Conservation (phyloP, 2,329 filamentous ascomycete species). For the Simplicillium sp. region DNA sequence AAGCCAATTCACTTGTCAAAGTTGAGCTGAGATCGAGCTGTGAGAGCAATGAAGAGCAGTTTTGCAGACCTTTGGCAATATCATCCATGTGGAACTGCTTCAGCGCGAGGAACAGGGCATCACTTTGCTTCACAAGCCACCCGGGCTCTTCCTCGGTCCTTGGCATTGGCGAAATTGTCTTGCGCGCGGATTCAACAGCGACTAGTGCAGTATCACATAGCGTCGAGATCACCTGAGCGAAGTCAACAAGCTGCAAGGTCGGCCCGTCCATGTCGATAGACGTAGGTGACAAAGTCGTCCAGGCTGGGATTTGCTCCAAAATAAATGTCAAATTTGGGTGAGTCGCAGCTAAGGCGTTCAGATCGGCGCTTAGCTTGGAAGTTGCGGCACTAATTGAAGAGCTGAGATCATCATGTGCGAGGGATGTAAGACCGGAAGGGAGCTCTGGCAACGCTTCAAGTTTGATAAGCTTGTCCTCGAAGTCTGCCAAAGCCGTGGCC, state of each 20-base stretch:
- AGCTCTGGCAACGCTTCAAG: conserved; percentile 35
- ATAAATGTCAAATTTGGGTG: conserved; percentile 55
- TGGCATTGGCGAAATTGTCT: conserved; percentile 33
- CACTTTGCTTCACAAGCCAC: conserved; percentile 32
- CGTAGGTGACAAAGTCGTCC: conserved; percentile 36
- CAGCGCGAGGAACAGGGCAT: conserved; percentile 41
- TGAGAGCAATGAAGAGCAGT: conserved; percentile 27
- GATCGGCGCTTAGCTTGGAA: conserved; percentile 22
- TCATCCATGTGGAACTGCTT: conserved; percentile 49
- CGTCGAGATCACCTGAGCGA: conserved; percentile 50
- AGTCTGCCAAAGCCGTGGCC: conserved; percentile 36
- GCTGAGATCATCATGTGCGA: conserved; percentile 22
- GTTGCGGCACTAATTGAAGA: conserved; percentile 26
- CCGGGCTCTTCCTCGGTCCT: conserved; percentile 23
- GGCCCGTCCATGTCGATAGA: conserved; percentile 5
- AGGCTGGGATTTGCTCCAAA: conserved; percentile 56
- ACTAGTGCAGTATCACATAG: conserved; percentile 71
- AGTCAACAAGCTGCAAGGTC: conserved; percentile 23
- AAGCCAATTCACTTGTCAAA: conserved; percentile 17
- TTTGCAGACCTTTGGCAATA: conserved; percentile 33
- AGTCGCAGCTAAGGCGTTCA: conserved; percentile 26
- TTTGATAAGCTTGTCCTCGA: conserved; percentile 32
- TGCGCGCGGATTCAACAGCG: conserved; percentile 64
- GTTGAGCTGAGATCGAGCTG: conserved; percentile 18
- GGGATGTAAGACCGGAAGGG: conserved; percentile 39